Conservation (phyloP, 495 filamentous ascomycete species). For the Penicillium salamii region DNA sequence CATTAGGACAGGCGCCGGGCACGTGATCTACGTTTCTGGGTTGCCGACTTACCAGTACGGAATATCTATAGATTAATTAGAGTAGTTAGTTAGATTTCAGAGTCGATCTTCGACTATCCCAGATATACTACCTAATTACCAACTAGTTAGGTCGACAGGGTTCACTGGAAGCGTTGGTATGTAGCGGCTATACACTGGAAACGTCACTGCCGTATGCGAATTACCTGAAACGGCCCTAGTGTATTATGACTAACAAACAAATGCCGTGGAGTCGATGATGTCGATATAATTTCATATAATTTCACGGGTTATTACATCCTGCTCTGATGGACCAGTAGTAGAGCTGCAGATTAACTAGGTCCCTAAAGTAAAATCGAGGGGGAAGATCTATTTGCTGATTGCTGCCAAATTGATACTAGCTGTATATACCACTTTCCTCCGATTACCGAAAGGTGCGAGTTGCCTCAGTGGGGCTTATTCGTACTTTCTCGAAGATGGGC, state of each 20-base stretch:
- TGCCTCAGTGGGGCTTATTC: constrained; percentile 10
- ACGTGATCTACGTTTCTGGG: constrained; percentile 16
- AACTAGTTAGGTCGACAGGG: no score
- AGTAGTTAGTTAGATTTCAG: background rate
- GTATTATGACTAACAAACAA: constrained; percentile 9
- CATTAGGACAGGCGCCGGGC: constrained; percentile 20
- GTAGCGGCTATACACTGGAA: constrained; percentile 8
- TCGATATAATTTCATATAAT: constrained; percentile 3
- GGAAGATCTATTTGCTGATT: background rate
- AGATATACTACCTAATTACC: background rate
- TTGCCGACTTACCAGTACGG: no score
- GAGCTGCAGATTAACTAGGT: no score
- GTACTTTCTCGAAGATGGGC: no score
- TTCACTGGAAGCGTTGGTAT: constrained; percentile 1
- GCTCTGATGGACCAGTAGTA: background rate
- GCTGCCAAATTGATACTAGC: background rate
- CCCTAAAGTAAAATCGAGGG: background rate
- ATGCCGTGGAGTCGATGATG: constrained; percentile 5
- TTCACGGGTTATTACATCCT: background rate
- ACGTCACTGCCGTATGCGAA: constrained; percentile 17
- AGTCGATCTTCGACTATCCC: background rate
- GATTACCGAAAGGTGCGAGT: background rate
- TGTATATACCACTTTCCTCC: background rate
- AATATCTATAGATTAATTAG: no score
- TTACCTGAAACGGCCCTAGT: constrained; percentile 17